These are phyloP conservation scores for Juncus inflexus DNA, from an alignment of 176 grass and related monocot species.

Conservation along the genomic window DNA sequence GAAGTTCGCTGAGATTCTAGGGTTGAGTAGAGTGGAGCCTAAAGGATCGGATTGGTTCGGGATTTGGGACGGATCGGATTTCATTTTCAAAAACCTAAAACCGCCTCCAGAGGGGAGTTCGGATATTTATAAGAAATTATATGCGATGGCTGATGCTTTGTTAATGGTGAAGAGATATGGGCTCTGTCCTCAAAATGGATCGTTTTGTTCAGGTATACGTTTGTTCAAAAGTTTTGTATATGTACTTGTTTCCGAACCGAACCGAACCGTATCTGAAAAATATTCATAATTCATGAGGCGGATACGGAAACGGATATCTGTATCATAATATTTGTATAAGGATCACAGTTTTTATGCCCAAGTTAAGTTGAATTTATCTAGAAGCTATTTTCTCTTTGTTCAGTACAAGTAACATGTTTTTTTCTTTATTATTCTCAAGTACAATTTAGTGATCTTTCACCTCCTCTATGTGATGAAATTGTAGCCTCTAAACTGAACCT, in stretches of 20 bases:
- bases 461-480: no score
- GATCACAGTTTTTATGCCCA: no score
- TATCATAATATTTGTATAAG: no score
- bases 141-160: slow-evolving; percentile 46
- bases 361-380: no score
- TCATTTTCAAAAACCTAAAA: slow-evolving; percentile 62
- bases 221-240: no score
- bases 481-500: no score
- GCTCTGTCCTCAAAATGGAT: slow-evolving; percentile 55
- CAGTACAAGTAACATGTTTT: no score
- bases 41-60: slow-evolving; percentile 55
- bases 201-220: slow-evolving; percentile 44
- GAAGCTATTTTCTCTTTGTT: no score
- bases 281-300: no score
- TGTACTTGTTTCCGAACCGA: no score
- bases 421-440: background rate
- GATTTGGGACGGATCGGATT: slow-evolving; percentile 63
- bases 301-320: no score
- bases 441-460: background rate
- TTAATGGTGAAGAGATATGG: slow-evolving; percentile 59
- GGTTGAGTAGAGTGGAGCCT: slow-evolving; percentile 24
- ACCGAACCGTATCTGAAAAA: no score
- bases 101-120: slow-evolving; percentile 42
- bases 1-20: slow-evolving; percentile 53
- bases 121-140: slow-evolving; percentile 44